A percentile compares a stretch with the other conserved stretches of the same genome.
Evolutionary conservation across 2,329 filamentous ascomycete species (phyloP).

Genomic region (Trichophyton mentagrophytes): DNA sequence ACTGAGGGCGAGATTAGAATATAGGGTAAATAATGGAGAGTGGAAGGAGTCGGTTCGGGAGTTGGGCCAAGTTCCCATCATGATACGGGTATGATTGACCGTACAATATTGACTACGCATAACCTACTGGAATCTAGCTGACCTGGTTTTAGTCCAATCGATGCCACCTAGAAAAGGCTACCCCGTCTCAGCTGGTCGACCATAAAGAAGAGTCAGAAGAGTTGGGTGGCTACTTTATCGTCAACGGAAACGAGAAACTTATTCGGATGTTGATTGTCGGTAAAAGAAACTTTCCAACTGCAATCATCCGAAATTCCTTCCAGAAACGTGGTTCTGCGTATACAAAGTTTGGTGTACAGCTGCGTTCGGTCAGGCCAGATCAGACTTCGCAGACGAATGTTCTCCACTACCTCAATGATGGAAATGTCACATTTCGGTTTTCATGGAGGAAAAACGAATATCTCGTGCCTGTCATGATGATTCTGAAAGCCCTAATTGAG

Average conservation of each 20-base stretch:
- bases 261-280: slow-evolving; percentile 85
- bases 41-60: slow-evolving; percentile 72
- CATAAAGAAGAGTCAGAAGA: slow-evolving; percentile 94
- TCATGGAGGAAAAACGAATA: slow-evolving; percentile 97
- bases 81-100: slow-evolving; percentile 60
- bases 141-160: slow-evolving; percentile 55
- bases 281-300: slow-evolving; percentile 87
- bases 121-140: background rate
- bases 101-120: slow-evolving; percentile 7
- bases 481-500: slow-evolving; percentile 85
- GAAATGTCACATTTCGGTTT: slow-evolving; percentile 93
- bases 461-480: slow-evolving; percentile 91
- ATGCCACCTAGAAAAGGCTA: slow-evolving; percentile 79
- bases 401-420: slow-evolving; percentile 87
- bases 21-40: slow-evolving; percentile 73
- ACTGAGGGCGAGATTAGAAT: slow-evolving; percentile 71
- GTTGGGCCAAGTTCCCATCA: slow-evolving; percentile 78
- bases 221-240: slow-evolving; percentile 88
- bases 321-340: slow-evolving; percentile 74
- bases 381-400: slow-evolving; percentile 97
- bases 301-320: slow-evolving; percentile 84
- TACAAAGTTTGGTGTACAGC: slow-evolving; percentile 78
- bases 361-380: slow-evolving; percentile 87
- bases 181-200: slow-evolving; percentile 68
- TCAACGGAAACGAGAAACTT: slow-evolving; percentile 95